Conservation (phyloP, 306 rosid genomes). For the Citrullus mucosospermus region DNA sequence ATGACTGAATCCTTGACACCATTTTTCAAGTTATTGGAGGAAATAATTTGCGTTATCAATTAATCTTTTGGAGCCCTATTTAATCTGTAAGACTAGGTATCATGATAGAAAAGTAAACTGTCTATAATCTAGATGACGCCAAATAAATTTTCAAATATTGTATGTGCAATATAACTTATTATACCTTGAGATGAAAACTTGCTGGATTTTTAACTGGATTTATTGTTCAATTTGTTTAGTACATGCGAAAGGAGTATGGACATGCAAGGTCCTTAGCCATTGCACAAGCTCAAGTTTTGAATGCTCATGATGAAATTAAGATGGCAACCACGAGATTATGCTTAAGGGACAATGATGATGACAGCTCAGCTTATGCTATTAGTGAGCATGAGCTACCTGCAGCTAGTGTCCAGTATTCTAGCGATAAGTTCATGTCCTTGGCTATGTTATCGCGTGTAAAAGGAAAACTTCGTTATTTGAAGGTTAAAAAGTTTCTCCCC, state of each 20-base stretch:
- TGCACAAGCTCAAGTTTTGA: conserved; percentile 86
- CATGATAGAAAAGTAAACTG: not conserved
- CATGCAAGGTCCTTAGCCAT: conserved; percentile 83
- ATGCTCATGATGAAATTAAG: conserved; percentile 88
- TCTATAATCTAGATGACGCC: not conserved
- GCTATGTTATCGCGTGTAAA: conserved; percentile 48
- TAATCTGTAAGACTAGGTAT: not conserved
- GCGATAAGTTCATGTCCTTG: conserved; percentile 67
- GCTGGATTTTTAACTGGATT: not conserved
- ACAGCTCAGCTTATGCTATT: conserved; percentile 55
- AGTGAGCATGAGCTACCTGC: conserved; percentile 56
- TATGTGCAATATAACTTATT: not conserved
- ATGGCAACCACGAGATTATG: conserved; percentile 78
- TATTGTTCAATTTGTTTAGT: conserved; percentile 29
- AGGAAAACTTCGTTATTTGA: conserved; percentile 88
- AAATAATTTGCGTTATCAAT: not conserved
- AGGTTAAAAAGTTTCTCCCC: conserved; percentile 25
- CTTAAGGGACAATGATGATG: conserved; percentile 47
- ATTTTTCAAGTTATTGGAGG: not conserved
- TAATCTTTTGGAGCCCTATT: not conserved
- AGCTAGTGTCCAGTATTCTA: conserved; percentile 53
- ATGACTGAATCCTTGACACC: not conserved
- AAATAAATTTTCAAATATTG: not conserved
- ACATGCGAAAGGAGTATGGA: conserved; percentile 87
- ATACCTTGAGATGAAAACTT: not conserved